Base-by-base conservation (phyloP, 495 filamentous ascomycete genomes). In the Penicillium verhagenii region DNA sequence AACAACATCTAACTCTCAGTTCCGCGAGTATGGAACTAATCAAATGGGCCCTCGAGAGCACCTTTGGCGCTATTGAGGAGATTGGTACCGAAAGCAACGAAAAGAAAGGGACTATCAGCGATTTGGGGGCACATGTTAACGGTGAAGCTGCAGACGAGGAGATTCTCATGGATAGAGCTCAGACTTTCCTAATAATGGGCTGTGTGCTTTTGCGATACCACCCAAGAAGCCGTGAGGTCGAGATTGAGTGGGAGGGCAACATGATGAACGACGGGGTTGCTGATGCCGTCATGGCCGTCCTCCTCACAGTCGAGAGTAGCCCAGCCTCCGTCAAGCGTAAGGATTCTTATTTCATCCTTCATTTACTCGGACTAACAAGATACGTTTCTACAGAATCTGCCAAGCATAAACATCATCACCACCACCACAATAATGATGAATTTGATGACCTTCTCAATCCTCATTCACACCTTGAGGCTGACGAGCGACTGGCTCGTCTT, bases 201-300 rank as follows among this genome's bases (percentile, higher is more conserved):
- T 94, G 90, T 67, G 84, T 96, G 13, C 82, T 81, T 18, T 84
- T 96, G 19, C 81, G 85, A 38, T 88, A 89, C 64, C 58, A 72
- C 40, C 73, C 83, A 24, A 75, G 68, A 42, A 83, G 79, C 52
- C 87, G 91, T 20, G 88, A 93, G 63, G 82, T 98, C 7, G 91
- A 93, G 63, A 72, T 97, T 1, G 91, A 96, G 66, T 98, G 94
- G 94, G 94, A 97, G 63, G 94, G 93, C 25, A 98, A 96, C 65
- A 88, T 96, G 81, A 84, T 96, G 59, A 98, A 97, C 63, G 94
- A 98, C 60, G 90, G 92, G 26, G 94, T 98, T 59, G 94, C 95
- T 6, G 94, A 98, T 72, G 90, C 94, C 10, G 89, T 96, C 14
- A 87, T 97, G 76, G 94, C 89, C 5, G 90, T 96, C 4, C 79